These are phyloP conservation scores for Vinca major DNA, from an alignment of 305 asterid genomes.

Conservation along the genomic window DNA sequence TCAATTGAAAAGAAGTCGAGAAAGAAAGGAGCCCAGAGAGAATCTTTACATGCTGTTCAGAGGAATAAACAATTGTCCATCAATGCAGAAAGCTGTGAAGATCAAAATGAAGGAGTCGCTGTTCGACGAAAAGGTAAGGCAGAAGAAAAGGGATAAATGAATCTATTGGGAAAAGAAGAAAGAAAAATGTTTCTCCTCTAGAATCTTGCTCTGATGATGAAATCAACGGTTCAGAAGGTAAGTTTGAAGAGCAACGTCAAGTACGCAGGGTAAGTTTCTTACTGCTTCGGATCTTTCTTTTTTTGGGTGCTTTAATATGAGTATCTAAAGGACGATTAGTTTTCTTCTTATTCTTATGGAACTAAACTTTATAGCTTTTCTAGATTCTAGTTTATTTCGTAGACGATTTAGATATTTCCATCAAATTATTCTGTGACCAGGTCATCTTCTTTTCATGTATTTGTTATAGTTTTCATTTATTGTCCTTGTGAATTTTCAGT, in stretches of 20 bases:
- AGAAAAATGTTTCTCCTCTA: constrained; percentile 21
- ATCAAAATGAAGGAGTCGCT: constrained; percentile 20
- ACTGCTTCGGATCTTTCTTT: not conserved
- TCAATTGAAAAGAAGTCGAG: constrained; percentile 30
- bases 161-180: constrained; percentile 34
- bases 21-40: constrained; percentile 28
- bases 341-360: not conserved
- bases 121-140: constrained; percentile 28
- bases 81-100: constrained; percentile 18
- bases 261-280: constrained; percentile 56
- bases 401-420: not conserved
- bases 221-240: constrained; percentile 22
- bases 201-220: constrained; percentile 31
- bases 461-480: not conserved
- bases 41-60: constrained; percentile 16
- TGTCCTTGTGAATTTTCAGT: constrained; percentile 36
- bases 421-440: not conserved
- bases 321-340: not conserved
- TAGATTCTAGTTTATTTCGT: not conserved
- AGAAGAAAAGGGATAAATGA: constrained; percentile 22
- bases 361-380: not conserved
- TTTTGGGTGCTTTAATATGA: not conserved
- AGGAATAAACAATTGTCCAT: constrained; percentile 17
- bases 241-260: constrained; percentile 36
- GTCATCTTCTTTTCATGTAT: not conserved